Evolutionary conservation across 192 early-diverging fungal genomes (phyloP).

Genomic region (Mortierella alpina): DNA sequence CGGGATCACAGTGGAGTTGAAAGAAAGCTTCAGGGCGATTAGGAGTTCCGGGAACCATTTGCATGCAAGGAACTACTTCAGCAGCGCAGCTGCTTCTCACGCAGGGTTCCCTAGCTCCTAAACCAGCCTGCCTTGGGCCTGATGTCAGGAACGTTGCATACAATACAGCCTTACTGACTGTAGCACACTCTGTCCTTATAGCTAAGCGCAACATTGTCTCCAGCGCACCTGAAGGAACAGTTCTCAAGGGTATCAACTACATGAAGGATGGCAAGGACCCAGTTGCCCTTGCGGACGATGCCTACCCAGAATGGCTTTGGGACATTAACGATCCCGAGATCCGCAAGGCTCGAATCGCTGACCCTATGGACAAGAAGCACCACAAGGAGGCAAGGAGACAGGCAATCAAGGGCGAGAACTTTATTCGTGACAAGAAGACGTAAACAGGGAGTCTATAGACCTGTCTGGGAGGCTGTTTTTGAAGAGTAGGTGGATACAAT

Average conservation of each 20-base stretch:
- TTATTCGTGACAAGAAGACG: constrained; percentile 82
- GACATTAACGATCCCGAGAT: constrained; percentile 72
- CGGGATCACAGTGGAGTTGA: not conserved
- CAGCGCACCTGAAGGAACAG: constrained; percentile 76
- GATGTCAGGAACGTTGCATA: not conserved
- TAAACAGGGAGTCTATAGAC: constrained; percentile 28
- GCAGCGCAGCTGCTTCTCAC: not conserved
- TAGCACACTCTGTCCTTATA: not conserved
- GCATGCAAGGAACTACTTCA: too few species aligned
- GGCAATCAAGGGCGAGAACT: constrained; percentile 76
- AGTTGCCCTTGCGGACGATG: constrained; percentile 82
- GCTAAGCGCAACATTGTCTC: constrained; percentile 58
- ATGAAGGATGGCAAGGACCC: constrained; percentile 87
- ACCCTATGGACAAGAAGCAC: constrained; percentile 64
- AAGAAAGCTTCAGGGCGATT: too few species aligned
- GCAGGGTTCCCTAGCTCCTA: not conserved
- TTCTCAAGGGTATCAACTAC: constrained; percentile 89
- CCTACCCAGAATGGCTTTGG: constrained; percentile 97
- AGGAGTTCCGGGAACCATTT: too few species aligned
- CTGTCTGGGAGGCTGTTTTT: not conserved
- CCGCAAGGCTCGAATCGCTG: constrained; percentile 57
- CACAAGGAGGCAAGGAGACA: constrained; percentile 71
- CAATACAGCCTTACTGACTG: not conserved
- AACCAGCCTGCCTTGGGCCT: not conserved
- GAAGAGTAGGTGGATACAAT: not conserved